Conservation (phyloP, 495 filamentous ascomycete species). For the Penicillium chermesinum region DNA sequence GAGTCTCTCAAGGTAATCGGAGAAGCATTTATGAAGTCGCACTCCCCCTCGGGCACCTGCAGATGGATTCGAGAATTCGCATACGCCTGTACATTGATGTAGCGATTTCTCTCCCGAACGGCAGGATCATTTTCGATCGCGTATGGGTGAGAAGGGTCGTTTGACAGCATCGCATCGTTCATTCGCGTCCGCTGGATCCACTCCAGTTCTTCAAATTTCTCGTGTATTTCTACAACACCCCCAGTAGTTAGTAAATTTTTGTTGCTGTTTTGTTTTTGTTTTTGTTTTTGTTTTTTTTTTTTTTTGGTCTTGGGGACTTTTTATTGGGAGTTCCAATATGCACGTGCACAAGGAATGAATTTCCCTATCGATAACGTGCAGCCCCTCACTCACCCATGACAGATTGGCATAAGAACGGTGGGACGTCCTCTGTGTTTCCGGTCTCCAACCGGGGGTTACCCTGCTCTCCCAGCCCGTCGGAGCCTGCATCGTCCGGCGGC, state of each 20-base stretch:
- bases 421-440: slow-evolving; percentile 34
- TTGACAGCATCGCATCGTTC: slow-evolving; percentile 29
- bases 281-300: too few species aligned
- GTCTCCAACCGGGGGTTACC: slow-evolving; percentile 31
- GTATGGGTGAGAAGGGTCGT: slow-evolving; percentile 39
- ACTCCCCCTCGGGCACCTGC: slow-evolving; percentile 68
- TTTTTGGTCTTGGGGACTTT: too few species aligned
- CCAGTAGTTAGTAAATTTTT: slow-evolving; percentile 18
- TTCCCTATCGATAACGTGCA: slow-evolving; percentile 20
- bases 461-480: slow-evolving; percentile 29
- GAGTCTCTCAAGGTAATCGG: slow-evolving; percentile 67
- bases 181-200: slow-evolving; percentile 41
- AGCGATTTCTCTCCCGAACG: slow-evolving; percentile 64
- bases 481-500: slow-evolving; percentile 32
- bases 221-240: slow-evolving; percentile 35
- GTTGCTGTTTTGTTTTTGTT: background rate
- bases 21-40: slow-evolving; percentile 96
- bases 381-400: slow-evolving; percentile 33
- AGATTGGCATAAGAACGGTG: slow-evolving; percentile 41
- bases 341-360: slow-evolving; percentile 15
- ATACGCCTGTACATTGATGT: slow-evolving; percentile 82
- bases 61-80: slow-evolving; percentile 80
- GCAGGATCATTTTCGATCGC: slow-evolving; percentile 49
- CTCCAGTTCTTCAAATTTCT: slow-evolving; percentile 46
- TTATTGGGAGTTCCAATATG: background rate